Percentiles rank a stretch among this genome's conserved stretches.
Conservation (phyloP, 192 early-diverging fungal species). For the Pecoramyces ruminantium region DNA sequence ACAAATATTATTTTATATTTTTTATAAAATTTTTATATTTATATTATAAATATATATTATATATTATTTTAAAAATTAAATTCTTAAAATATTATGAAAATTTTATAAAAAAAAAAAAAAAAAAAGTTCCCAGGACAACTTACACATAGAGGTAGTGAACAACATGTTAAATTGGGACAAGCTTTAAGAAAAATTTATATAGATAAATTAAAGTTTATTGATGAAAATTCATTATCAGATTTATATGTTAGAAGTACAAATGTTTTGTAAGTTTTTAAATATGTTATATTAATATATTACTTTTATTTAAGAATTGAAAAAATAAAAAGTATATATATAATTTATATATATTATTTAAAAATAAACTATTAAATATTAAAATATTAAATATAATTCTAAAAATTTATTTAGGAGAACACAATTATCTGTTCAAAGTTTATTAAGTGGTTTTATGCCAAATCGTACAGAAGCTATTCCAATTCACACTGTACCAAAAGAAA, state of each 20-base stretch:
- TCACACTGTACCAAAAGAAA: slow-evolving; percentile 20
- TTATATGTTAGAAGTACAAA: neutral
- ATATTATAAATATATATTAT: too few relatives aligned
- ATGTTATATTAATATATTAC: too few relatives aligned
- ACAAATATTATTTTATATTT: too few relatives aligned
- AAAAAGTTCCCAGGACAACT: neutral
- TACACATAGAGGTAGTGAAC: neutral
- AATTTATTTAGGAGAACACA: neutral
- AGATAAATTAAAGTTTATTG: slow-evolving; percentile 20
- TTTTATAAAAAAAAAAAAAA: too few relatives aligned
- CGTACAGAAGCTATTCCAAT: slow-evolving; percentile 9
- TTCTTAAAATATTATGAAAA: too few relatives aligned
- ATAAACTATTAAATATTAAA: too few relatives aligned
- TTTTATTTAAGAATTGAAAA: too few relatives aligned
- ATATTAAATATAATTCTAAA: too few relatives aligned
- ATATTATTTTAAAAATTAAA: too few relatives aligned
- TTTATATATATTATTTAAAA: too few relatives aligned
- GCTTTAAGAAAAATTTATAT: slow-evolving; percentile 23
- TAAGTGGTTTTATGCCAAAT: slow-evolving; percentile 23
- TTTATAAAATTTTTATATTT: too few relatives aligned
- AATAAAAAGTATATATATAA: too few relatives aligned
- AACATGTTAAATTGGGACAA: neutral
- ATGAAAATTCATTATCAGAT: neutral
- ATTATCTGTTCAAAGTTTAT: slow-evolving; percentile 23
- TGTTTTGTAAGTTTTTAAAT: neutral